These are phyloP conservation scores for Tolypocladium amazonense DNA, from an alignment of 2,329 filamentous ascomycete species.

Conservation along the genomic window DNA sequence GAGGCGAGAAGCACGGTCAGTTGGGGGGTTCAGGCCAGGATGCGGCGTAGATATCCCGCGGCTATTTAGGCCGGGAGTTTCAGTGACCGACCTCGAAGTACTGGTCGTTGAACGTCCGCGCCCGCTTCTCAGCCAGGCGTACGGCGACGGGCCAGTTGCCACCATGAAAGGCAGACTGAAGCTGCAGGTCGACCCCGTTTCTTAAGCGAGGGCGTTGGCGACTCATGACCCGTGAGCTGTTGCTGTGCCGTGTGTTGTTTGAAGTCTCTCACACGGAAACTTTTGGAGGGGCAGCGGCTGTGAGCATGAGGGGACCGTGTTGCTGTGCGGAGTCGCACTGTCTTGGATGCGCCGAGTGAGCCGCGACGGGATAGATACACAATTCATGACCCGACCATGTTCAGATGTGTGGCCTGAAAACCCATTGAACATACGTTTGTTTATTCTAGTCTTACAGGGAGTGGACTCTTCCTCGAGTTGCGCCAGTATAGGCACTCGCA, in stretches of 20 bases:
- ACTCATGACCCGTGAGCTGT: conserved; percentile 17
- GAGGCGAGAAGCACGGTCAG: not conserved
- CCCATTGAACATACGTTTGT: not conserved
- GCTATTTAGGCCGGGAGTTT: not conserved
- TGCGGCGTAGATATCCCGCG: not conserved
- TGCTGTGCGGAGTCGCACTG: not conserved
- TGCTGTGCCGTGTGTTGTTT: not conserved
- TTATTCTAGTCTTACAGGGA: not conserved
- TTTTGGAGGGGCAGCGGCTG: conserved; percentile 1
- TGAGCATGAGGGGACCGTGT: not conserved
- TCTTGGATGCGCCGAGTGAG: not conserved
- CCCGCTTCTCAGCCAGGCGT: conserved; percentile 41
- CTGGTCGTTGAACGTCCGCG: conserved; percentile 36
- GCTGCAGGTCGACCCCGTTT: conserved; percentile 40
- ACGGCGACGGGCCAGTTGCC: conserved; percentile 41
- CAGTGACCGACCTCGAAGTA: conserved; percentile 39
- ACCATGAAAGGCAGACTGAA: conserved; percentile 44
- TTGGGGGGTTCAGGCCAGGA: not conserved
- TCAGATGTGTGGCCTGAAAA: not conserved
- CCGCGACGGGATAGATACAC: not conserved
- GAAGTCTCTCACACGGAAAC: not conserved
- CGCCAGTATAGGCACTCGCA: not conserved
- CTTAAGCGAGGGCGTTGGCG: conserved; percentile 28
- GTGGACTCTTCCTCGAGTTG: not conserved
- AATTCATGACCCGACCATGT: not conserved